Base-by-base conservation (phyloP, 2,329 filamentous ascomycete genomes). In the Fusarium nematophilum region DNA sequence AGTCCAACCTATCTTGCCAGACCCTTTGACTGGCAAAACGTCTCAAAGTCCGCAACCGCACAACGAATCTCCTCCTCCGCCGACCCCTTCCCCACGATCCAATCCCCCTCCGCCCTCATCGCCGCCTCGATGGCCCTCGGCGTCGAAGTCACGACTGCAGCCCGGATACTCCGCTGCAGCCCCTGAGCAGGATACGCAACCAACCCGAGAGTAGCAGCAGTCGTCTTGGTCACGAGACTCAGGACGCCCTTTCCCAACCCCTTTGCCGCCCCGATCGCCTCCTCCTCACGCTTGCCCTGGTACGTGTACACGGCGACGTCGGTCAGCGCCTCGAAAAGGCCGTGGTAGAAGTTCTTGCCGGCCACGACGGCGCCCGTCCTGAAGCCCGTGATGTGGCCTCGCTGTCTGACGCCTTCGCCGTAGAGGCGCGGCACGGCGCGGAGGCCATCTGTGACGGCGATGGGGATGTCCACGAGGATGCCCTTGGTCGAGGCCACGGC, bases 311-410 rank as follows among this genome's bases (percentile, higher is more conserved):
- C 26, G 18, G 45, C 17, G 5, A 37, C 21, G 15, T 48, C 45
- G 13, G 45, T 48, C n/a, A 48, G 11, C 3, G 45, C 45, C 9
- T 48, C 45, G 31, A 48, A 48, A 5, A 48, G 30, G 7, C 45
- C 45, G 17, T 48, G 45, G 11, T 37, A 40, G 15, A 48, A 48
- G 34, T 48, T 48, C 27, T 40, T 48, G 6, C 45, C 45, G 13
- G 34, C 45, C 3, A 48, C 45, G 3, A 48, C 11, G 13, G 34
- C 45, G 5, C 45, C 45, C 18, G 14, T 30, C 26, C 33, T 23
- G 7, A 48, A 48, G 14, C 45, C 45, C 2, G 25, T 38, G n/a
- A 39, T 40, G 18, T 48, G 34, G 11, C 37, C 34, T 4, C 45
- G 8, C 1, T n/a, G n/a, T 3, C 18, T 40, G 5, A 48, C 34